Percentiles rank a stretch among this genome's conserved stretches.
phyloP scores from a whole-genome alignment of 495 filamentous ascomycete species.

The Trichoderma virens region DNA sequence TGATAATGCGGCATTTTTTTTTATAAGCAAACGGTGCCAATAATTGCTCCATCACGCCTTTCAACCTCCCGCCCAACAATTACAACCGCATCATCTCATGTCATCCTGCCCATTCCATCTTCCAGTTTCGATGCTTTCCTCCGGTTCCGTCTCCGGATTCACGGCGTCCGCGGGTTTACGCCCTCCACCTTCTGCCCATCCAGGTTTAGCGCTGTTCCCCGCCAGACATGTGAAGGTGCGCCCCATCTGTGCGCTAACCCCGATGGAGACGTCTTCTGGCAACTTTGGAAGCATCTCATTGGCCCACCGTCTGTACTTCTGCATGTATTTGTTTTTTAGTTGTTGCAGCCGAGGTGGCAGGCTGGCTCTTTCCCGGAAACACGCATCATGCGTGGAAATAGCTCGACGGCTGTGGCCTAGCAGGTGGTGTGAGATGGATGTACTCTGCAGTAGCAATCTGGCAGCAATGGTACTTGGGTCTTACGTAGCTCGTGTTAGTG shows the following conservation, averaged over 20 bases:
- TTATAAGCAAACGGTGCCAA: too few species aligned
- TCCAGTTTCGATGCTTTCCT: too few species aligned
- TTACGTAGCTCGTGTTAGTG: neutral
- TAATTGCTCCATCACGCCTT: too few species aligned
- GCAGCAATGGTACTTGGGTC: neutral
- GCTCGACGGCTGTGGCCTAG: too few species aligned
- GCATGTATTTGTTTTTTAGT: too few species aligned
- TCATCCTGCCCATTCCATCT: too few species aligned
- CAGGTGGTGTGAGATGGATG: too few species aligned
- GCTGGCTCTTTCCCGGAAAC: neutral
- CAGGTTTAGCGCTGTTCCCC: neutral
- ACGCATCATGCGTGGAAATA: neutral
- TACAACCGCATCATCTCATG: too few species aligned
- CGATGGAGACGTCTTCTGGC: neutral
- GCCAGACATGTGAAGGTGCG: neutral
- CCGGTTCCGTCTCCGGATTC: neutral
- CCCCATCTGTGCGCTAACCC: neutral
- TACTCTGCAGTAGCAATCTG: neutral
- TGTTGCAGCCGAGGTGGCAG: neutral
- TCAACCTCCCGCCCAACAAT: too few species aligned
- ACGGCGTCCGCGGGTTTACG: conserved; percentile 5
- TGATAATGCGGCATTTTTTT: neutral
- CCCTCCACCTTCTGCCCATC: neutral
- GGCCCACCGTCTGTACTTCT: too few species aligned
- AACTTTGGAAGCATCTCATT: too few species aligned